phyloP scores from a whole-genome alignment of 805 yeast genomes.

The Candida peoriensis region DNA sequence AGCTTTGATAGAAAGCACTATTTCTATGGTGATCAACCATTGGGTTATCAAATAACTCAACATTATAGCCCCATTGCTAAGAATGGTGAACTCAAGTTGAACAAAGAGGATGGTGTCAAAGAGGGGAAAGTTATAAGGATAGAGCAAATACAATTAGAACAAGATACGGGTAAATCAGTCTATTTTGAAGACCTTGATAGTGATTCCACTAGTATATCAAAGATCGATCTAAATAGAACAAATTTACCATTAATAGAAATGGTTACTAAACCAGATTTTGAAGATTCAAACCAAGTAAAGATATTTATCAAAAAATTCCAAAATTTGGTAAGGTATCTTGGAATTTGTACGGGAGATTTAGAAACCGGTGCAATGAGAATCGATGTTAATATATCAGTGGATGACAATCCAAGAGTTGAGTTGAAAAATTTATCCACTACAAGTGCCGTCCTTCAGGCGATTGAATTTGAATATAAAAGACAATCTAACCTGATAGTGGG shows the following conservation, averaged over 20 bases:
- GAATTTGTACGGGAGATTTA: constrained; percentile 82
- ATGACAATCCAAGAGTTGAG: constrained; percentile 71
- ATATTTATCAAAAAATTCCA: constrained; percentile 81
- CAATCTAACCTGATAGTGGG: constrained; percentile 48
- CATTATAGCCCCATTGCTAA: constrained; percentile 73
- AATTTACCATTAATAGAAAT: constrained; percentile 85
- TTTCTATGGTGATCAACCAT: constrained; percentile 93
- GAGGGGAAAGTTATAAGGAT: constrained; percentile 48
- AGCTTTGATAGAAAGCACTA: constrained; percentile 92
- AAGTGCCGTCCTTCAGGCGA: constrained; percentile 72
- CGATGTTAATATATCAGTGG: constrained; percentile 87
- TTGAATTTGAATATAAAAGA: constrained; percentile 65
- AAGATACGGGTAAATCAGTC: constrained; percentile 84
- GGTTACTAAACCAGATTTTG: constrained; percentile 87
- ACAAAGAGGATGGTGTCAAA: constrained; percentile 48
- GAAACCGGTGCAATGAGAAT: constrained; percentile 95
- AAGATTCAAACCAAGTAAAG: constrained; percentile 58
- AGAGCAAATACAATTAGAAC: constrained; percentile 86
- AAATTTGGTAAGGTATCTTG: constrained; percentile 58
- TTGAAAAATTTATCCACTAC: constrained; percentile 85
- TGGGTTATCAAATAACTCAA: constrained; percentile 95
- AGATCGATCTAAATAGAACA: constrained; percentile 78
- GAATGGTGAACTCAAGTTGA: constrained; percentile 53
- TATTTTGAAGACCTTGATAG: constrained; percentile 34
- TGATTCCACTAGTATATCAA: constrained; percentile 25